Evolutionary conservation across 306 rosid genomes (phyloP).

Genomic region (Erythrophleum fordii): DNA sequence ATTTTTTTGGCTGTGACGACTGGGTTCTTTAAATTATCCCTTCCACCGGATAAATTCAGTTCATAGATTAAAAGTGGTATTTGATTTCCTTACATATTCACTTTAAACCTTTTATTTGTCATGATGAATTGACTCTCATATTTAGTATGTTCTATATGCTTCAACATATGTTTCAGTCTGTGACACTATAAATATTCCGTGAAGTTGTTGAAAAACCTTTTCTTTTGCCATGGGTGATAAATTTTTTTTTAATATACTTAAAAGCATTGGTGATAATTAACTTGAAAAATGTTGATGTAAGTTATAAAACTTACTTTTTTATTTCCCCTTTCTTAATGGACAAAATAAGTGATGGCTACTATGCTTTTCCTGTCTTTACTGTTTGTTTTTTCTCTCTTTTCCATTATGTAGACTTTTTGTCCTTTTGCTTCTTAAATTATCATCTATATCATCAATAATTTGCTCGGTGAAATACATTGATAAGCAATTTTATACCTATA

Average conservation of each 20-base stretch:
- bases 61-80: background rate
- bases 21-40: background rate
- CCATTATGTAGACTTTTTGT: background rate
- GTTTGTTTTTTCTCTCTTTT: background rate
- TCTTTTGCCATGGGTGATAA: background rate
- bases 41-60: background rate
- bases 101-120: background rate
- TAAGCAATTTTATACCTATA: background rate
- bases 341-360: background rate
- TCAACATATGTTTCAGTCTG: slow-evolving; percentile 1
- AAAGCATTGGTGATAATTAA: background rate
- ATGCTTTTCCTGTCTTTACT: background rate
- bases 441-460: no score
- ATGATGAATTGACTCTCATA: background rate
- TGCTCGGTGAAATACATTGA: background rate
- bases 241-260: background rate
- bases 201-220: slow-evolving; percentile 6
- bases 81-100: no score
- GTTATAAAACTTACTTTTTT: background rate
- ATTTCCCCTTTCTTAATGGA: background rate
- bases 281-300: background rate
- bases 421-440: no score
- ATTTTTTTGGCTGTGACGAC: slow-evolving; percentile 4
- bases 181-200: background rate
- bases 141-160: background rate